Conservation (phyloP, 805 yeast genomes). For the Candida ovalis region DNA sequence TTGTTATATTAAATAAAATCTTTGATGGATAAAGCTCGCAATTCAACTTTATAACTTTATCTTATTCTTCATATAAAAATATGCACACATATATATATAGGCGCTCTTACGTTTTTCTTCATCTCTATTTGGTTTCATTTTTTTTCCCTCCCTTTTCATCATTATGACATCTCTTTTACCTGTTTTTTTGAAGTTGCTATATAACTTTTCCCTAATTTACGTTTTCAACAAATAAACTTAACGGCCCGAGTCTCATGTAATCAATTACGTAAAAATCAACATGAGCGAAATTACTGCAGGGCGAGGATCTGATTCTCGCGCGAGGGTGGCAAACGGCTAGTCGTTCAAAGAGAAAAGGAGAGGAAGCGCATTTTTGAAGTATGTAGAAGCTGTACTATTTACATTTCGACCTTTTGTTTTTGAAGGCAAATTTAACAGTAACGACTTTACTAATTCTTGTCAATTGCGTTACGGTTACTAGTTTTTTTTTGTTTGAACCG, state of each 20-base stretch:
- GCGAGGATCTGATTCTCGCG: neutral
- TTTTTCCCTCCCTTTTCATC: neutral
- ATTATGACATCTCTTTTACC: neutral
- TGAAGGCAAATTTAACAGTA: no score
- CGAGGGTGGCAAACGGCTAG: neutral
- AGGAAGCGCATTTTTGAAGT: no score
- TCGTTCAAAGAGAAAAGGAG: neutral
- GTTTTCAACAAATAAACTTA: neutral
- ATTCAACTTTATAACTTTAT: neutral
- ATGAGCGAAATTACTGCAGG: neutral
- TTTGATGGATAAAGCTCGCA: neutral
- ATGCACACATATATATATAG: neutral
- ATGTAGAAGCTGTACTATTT: no score
- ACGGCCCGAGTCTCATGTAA: neutral
- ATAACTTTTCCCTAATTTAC: neutral
- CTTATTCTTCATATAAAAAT: neutral
- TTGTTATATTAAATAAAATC: slow-evolving; percentile 58
- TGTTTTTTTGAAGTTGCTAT: neutral
- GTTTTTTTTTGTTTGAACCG: neutral
- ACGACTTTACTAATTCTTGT: neutral
- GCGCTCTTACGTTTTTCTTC: neutral
- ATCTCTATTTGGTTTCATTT: neutral
- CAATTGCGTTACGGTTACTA: neutral
- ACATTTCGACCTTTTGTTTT: no score
- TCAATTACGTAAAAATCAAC: neutral